Evolutionary conservation across 73 alveolate genomes (phyloP).

Genomic region (Tetrahymena thermophila): DNA sequence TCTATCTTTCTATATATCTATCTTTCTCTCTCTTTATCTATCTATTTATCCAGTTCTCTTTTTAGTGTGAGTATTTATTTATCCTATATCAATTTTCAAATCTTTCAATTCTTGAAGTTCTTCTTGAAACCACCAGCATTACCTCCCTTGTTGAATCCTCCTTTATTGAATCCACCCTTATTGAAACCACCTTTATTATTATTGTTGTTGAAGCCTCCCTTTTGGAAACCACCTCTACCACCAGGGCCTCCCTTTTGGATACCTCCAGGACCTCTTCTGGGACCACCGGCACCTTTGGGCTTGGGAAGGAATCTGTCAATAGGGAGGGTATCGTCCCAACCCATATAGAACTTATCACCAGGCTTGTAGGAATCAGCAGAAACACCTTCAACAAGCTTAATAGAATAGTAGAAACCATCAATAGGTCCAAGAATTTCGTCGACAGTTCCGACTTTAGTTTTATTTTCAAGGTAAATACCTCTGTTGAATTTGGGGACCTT

Average conservation of each 20-base stretch:
- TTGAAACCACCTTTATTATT: constrained; percentile 19
- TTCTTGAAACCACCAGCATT: neutral
- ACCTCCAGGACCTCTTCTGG: constrained; percentile 36
- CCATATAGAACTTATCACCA: constrained; percentile 24
- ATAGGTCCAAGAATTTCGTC: constrained; percentile 44
- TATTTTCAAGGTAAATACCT: constrained; percentile 37
- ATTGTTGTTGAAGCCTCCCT: constrained; percentile 26
- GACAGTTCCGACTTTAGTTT: constrained; percentile 26
- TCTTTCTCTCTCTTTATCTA: neutral
- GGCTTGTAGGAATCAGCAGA: constrained; percentile 25
- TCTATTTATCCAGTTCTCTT: neutral
- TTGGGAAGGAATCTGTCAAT: constrained; percentile 41
- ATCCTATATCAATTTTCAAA: neutral
- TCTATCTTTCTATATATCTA: neutral
- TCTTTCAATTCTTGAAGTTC: neutral
- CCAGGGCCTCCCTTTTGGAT: constrained; percentile 33
- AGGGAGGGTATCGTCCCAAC: constrained; percentile 33
- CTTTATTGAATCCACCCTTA: constrained; percentile 31
- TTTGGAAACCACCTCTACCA: constrained; percentile 37
- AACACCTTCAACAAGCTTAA: constrained; percentile 28
- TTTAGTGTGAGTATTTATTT: neutral
- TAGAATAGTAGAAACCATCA: constrained; percentile 25
- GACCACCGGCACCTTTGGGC: constrained; percentile 45
- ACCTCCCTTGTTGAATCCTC: constrained; percentile 37
- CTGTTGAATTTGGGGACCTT: constrained; percentile 47